phyloP scores from a whole-genome alignment of 1,284 basidiomycete genomes.

The Cronartium quercuum region DNA sequence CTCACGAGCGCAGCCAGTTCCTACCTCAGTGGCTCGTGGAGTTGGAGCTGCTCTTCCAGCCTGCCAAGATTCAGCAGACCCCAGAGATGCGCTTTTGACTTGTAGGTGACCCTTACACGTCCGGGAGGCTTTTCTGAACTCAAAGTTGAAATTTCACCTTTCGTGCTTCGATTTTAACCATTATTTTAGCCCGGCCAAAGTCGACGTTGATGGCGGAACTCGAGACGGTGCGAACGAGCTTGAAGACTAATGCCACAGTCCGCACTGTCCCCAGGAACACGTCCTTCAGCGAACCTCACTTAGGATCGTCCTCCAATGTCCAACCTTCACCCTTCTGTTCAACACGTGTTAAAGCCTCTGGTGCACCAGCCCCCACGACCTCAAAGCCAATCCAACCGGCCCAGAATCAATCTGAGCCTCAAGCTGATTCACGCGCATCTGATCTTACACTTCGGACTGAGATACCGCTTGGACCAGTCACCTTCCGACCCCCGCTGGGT shows the following conservation, averaged over 20 bases:
- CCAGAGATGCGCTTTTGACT: not conserved
- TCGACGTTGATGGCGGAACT: not conserved
- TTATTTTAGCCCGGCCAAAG: not conserved
- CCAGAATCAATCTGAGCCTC: not conserved
- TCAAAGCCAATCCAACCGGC: not conserved
- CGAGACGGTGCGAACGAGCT: not conserved
- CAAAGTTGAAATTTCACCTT: too few relatives aligned
- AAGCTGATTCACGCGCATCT: conserved; percentile 55
- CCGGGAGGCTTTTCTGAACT: too few relatives aligned
- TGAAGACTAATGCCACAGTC: not conserved
- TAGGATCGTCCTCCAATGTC: not conserved
- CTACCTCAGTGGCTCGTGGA: not conserved
- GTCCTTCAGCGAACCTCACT: not conserved
- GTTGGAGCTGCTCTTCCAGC: not conserved
- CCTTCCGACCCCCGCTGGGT: conserved; percentile 59
- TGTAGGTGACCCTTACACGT: not conserved
- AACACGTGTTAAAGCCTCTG: not conserved
- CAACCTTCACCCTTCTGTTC: not conserved
- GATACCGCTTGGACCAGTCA: conserved; percentile 65
- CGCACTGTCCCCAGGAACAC: not conserved
- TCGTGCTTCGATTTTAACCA: too few relatives aligned
- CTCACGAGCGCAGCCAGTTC: not conserved
- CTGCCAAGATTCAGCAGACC: not conserved
- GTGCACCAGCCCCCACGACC: not conserved
- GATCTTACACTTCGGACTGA: conserved; percentile 66